Conservation (phyloP, 1,139 yeast species). For the Pichia sp. region DNA sequence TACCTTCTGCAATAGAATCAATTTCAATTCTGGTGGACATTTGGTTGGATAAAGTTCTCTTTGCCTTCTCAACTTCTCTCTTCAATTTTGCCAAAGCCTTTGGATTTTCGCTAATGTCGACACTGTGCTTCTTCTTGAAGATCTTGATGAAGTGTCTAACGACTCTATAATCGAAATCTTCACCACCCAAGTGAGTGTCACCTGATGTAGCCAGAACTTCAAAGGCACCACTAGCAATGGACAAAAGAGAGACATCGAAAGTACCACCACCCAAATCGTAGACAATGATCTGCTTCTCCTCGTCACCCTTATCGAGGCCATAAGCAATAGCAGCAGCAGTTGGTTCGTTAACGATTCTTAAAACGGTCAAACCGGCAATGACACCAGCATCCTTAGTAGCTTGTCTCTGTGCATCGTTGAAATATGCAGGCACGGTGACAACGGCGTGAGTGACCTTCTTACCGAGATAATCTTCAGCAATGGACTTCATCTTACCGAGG, state of each 20-base stretch:
- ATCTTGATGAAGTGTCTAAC: conserved; percentile 79
- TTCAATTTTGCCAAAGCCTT: conserved; percentile 85
- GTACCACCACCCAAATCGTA: conserved; percentile 98
- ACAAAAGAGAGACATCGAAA: conserved; percentile 82
- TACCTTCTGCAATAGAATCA: conserved; percentile 92
- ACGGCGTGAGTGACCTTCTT: conserved; percentile 89
- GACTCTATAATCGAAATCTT: conserved; percentile 88
- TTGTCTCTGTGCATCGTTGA: conserved; percentile 97
- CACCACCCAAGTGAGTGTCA: conserved; percentile 96
- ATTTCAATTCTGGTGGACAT: conserved; percentile 87
- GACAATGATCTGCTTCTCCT: conserved; percentile 81
- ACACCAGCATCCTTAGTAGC: conserved; percentile 98
- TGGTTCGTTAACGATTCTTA: conserved; percentile 95
- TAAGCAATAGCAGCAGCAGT: conserved; percentile 98
- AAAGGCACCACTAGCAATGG: conserved; percentile 90
- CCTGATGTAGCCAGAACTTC: conserved; percentile 95
- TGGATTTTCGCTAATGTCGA: conserved; percentile 66
- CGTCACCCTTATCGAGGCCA: conserved; percentile 86
- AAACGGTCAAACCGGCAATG: conserved; percentile 90
- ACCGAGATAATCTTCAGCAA: conserved; percentile 89
- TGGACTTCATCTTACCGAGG: conserved; percentile 84
- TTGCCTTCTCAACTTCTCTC: conserved; percentile 96
- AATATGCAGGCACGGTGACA: conserved; percentile 95
- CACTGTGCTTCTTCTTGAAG: conserved; percentile 81
- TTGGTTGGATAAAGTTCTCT: conserved; percentile 88